phyloP scores from a whole-genome alignment of 2,329 filamentous ascomycete genomes.

The Plenodomus tracheiphilus region DNA sequence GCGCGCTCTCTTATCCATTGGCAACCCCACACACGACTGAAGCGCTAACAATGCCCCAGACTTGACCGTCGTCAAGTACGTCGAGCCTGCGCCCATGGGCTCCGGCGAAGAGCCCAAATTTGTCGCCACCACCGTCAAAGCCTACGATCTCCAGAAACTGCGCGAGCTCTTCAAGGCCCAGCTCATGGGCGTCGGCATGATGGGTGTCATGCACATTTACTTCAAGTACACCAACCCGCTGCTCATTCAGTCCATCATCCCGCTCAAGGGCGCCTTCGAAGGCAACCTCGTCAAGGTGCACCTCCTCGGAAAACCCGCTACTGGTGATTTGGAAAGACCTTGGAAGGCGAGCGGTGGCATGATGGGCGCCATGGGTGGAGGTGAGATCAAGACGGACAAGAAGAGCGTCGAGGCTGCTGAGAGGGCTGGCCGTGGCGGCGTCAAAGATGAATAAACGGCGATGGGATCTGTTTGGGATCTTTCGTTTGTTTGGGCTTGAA shows the following conservation, averaged over 20 bases:
- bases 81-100: constrained; percentile 92
- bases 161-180: constrained; percentile 84
- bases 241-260: constrained; percentile 97
- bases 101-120: constrained; percentile 93
- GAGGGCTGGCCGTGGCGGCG: constrained; percentile 54
- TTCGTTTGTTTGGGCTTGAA: not conserved
- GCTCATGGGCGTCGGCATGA: constrained; percentile 96
- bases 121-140: constrained; percentile 93
- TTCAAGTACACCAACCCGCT: constrained; percentile 99
- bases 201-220: constrained; percentile 98
- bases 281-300: constrained; percentile 96
- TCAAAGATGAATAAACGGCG: constrained; percentile 54
- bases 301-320: constrained; percentile 81
- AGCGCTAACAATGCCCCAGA: constrained; percentile 60
- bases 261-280: constrained; percentile 93
- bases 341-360: constrained; percentile 87
- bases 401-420: constrained; percentile 59
- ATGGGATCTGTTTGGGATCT: not conserved
- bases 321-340: constrained; percentile 89
- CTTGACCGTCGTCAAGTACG: constrained; percentile 96
- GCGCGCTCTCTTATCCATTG: constrained; percentile 38
- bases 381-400: constrained; percentile 80
- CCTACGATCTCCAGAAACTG: constrained; percentile 89
- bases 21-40: not conserved
- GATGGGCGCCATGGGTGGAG: constrained; percentile 75